phyloP scores from a whole-genome alignment of 2,329 filamentous ascomycete species.

The Corynespora cassiicola region DNA sequence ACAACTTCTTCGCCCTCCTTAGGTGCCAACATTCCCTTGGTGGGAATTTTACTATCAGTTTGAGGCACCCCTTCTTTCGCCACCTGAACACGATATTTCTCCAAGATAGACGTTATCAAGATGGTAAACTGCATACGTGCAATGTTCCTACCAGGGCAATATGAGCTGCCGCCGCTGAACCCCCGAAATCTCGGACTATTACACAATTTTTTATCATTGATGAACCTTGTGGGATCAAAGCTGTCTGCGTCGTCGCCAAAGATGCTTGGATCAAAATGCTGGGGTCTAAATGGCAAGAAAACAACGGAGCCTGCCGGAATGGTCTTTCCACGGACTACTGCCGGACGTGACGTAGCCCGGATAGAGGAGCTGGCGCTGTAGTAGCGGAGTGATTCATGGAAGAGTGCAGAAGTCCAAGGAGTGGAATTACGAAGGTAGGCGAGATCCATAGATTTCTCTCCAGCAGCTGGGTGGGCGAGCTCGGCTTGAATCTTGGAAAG shows the following conservation, averaged over 20 bases:
- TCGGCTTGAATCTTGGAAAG: background rate
- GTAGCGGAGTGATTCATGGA: conserved; percentile 3
- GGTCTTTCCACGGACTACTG: conserved; percentile 6
- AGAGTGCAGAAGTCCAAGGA: background rate
- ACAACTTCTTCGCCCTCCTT: conserved; percentile 3
- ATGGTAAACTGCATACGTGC: background rate
- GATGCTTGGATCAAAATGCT: background rate
- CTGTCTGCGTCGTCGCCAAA: background rate
- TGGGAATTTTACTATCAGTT: background rate
- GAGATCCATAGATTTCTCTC: background rate
- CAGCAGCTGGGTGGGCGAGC: background rate
- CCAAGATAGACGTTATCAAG: conserved; percentile 1
- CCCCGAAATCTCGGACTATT: conserved; percentile 1
- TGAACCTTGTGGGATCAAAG: conserved; percentile 3
- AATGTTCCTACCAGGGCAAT: conserved; percentile 5
- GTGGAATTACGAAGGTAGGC: background rate
- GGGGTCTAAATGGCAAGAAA: conserved; percentile 2
- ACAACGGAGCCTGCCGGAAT: conserved; percentile 16
- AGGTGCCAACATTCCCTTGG: conserved; percentile 1
- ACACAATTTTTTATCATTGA: conserved; percentile 1
- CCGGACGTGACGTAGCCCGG: background rate
- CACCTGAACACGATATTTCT: conserved; percentile 2
- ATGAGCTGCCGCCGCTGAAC: conserved; percentile 4
- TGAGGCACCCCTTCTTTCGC: background rate
- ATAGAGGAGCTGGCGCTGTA: conserved; percentile 4